Evolutionary conservation across 768 basidiomycete species (phyloP).

Genomic region (Mycena metata): DNA sequence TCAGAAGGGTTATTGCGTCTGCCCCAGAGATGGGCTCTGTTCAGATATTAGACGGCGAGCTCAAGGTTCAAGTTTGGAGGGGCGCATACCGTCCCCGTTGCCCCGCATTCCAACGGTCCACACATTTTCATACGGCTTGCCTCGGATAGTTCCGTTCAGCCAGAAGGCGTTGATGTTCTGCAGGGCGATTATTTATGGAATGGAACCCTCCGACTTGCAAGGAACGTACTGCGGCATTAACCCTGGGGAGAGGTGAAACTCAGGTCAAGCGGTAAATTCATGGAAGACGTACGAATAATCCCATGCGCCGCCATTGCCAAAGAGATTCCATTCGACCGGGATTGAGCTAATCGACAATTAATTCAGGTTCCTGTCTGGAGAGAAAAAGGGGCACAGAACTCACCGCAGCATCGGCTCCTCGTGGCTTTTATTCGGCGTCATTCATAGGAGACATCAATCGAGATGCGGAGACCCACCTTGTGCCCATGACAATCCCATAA

Average conservation of each 20-base stretch:
- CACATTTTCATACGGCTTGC: slow-evolving; percentile 70
- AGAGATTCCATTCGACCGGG: slow-evolving; percentile 73
- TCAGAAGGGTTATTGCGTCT: slow-evolving; percentile 62
- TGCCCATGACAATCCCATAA: slow-evolving; percentile 81
- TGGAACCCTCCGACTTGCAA: no score
- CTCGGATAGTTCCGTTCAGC: slow-evolving; percentile 70
- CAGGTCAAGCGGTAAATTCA: neutral
- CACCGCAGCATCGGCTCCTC: slow-evolving; percentile 85
- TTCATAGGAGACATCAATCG: neutral
- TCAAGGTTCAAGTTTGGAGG: neutral
- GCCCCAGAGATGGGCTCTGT: slow-evolving; percentile 65
- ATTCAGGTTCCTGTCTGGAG: no score
- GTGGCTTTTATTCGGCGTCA: slow-evolving; percentile 54
- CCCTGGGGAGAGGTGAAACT: neutral
- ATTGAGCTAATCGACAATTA: slow-evolving; percentile 41
- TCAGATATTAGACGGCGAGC: neutral
- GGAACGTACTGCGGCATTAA: slow-evolving; percentile 18
- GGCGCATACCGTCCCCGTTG: slow-evolving; percentile 61
- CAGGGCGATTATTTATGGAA: neutral
- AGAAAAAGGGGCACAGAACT: slow-evolving; percentile 55
- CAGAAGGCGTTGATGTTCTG: slow-evolving; percentile 70
- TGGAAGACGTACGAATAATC: slow-evolving; percentile 52
- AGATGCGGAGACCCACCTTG: slow-evolving; percentile 55
- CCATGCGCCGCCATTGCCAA: slow-evolving; percentile 68
- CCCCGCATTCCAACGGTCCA: slow-evolving; percentile 82